These are phyloP conservation scores for Fusarium decemcellulare DNA, from an alignment of 2,329 filamentous ascomycete species.

Conservation along the genomic window DNA sequence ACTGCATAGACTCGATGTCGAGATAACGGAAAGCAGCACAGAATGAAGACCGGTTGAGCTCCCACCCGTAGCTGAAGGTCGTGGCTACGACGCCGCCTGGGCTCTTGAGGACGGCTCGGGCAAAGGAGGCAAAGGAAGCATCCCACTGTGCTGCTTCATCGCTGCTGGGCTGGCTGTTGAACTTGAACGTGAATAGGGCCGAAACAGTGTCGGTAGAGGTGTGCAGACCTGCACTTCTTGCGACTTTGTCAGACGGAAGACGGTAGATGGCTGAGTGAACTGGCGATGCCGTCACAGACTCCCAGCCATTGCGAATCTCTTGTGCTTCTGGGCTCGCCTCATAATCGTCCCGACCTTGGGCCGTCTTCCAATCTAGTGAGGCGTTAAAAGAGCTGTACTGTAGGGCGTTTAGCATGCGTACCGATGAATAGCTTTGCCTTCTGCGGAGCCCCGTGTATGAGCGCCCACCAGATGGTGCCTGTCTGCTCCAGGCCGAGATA, in stretches of 20 bases:
- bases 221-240: slow-evolving; percentile 1
- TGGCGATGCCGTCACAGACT: not conserved
- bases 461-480: slow-evolving; percentile 22
- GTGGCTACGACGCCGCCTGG: slow-evolving; percentile 12
- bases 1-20: not conserved
- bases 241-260: not conserved
- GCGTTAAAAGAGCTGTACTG: not conserved
- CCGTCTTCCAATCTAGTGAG: slow-evolving; percentile 18
- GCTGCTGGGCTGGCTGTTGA: not conserved
- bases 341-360: not conserved
- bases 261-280: not conserved
- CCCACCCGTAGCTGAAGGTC: slow-evolving; percentile 7
- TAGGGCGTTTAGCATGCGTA: not conserved
- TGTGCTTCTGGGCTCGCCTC: not conserved
- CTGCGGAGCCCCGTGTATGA: slow-evolving; percentile 4
- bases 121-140: not conserved
- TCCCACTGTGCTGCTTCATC: not conserved
- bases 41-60: not conserved
- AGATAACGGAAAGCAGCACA: slow-evolving; percentile 10
- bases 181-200: slow-evolving; percentile 8
- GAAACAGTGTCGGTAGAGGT: slow-evolving; percentile 1
- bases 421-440: slow-evolving; percentile 24
- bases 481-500: slow-evolving; percentile 24
- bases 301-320: slow-evolving; percentile 6
- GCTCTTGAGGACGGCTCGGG: not conserved